Evolutionary conservation across 345 rosid species (phyloP), one percentile per base, ranked within the genome.

Genomic region (Moringa oleifera): DNA sequence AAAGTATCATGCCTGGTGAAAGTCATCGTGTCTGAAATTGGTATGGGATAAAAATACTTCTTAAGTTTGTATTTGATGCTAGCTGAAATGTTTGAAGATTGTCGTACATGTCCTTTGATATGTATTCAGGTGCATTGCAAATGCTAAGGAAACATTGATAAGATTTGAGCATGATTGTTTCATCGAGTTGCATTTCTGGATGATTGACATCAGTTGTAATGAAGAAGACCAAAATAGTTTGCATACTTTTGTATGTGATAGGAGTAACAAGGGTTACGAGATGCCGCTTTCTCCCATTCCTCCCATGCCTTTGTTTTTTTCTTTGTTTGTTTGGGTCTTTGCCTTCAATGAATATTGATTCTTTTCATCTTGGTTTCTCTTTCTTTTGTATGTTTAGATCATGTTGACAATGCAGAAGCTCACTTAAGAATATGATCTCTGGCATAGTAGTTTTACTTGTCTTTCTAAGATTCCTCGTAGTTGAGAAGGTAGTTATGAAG

Each of bases 51-150:
- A 24, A 25, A 22, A 45, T 25, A 45, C 41, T 37, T 57, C 5
- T 33, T 54, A 51, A 63, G 50, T 61, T 59, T 53, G 8, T 59
- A 21, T 58, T 51, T 74, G 60, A 51, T 75, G 24, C 70, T 69
- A 55, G 65, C 54, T 69, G 71, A 73, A 71, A 64, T 56, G 57
- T 54, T n/a, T 62, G 68, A 68, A 67, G 76, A 66, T 59, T 65
- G 16, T 58, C 49, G 22, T 68, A 53, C 21, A 57, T 68, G 59
- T 58, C 62, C 9, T 15, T 11, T 62, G 61, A 57, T 53, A 59
- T 69, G 70, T 57, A 25, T 58, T 23, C 47, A 63, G 50, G 18
- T 66, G 66, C 64, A 33, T 33, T 33, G 11, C 37, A 33, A 33
- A 33, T 33, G 62, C 41, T 9, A 23, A 9, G 36, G 63, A 45